Evolutionary conservation across 1,284 basidiomycete species (phyloP), one percentile per base, ranked within the genome.

Genomic region (Bondarzewia mesenterica): DNA sequence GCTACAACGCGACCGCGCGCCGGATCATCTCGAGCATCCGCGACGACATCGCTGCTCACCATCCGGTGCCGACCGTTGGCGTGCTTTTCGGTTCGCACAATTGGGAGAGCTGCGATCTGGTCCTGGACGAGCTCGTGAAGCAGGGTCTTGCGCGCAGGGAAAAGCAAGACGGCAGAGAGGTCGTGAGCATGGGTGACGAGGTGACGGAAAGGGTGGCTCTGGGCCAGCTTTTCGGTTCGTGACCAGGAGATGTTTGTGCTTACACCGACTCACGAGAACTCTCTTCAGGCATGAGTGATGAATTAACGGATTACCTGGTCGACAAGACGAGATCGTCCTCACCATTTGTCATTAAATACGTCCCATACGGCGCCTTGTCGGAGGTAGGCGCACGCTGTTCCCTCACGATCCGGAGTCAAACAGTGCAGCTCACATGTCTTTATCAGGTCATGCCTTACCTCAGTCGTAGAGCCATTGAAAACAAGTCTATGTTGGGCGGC

Each of bases 81-180:
- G 80, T 91, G 32, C 66, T 93, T 2, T 93, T 94, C 56, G 93
- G 88, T 2, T 91, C 92, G 21, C 93, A 95, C 60, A 95, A 95
- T 60, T 77, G 80, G 72, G 68, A 70, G 29, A 87, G 82, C 48
- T 79, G 77, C 50, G 67, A 75, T 27, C 60, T 78, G 48, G 74
- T 93, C 44, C 61, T 90, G 21, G 70, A 75, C 14, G 76, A 78
- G 54, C 69, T 94, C 46, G 73, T 81, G 2, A 58, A 64, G 37
- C 69, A 69, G 10, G 82, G 81, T 5, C 63, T 93, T 44, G 89
- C 78, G 15, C 55, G 21, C 10, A 52, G 53, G 22, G 54, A 54
- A 26, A 40, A 44, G 5, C 21, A 56, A 12, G 62, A 55, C 10
- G 57, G 57, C 21, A 60, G 55, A 22, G 62, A 63, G 44, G 58